These are phyloP conservation scores for Thraustochytrium sp. DNA, from an alignment of 352 stramenopile genomes.

Conservation along the genomic window DNA sequence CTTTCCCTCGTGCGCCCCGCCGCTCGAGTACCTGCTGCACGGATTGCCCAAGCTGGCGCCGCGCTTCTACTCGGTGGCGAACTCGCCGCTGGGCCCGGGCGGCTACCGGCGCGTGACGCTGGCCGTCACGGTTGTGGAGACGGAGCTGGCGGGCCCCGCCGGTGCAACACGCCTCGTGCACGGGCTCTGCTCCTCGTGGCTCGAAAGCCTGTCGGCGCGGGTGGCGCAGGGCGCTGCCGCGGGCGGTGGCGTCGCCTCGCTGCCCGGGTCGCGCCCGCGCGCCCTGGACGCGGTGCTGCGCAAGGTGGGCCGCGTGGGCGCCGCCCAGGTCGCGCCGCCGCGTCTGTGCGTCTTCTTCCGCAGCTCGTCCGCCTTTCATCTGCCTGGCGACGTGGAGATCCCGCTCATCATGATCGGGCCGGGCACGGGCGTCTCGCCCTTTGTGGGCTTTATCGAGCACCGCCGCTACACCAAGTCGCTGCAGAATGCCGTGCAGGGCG, in stretches of 20 bases:
- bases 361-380: constrained; percentile 74
- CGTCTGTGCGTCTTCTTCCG: constrained; percentile 78
- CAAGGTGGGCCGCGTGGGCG: constrained; percentile 46
- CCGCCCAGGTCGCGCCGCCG: neutral
- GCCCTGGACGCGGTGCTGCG: constrained; percentile 53
- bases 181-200: constrained; percentile 52
- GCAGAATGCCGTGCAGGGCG: constrained; percentile 52
- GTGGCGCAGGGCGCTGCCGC: neutral
- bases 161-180: neutral
- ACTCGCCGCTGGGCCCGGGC: constrained; percentile 67
- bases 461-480: constrained; percentile 50
- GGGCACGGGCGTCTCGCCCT: constrained; percentile 89
- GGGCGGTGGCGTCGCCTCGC: neutral
- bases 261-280: neutral
- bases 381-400: constrained; percentile 68
- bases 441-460: constrained; percentile 90
- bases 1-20: constrained; percentile 81
- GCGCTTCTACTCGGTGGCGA: constrained; percentile 90
- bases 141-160: neutral
- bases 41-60: constrained; percentile 78
- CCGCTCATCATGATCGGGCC: constrained; percentile 89
- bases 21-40: constrained; percentile 75
- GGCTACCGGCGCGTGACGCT: neutral
- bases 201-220: constrained; percentile 42
- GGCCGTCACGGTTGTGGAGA: constrained; percentile 47